Conservation (phyloP, 2,329 filamentous ascomycete genomes). For the Fonsecaea erecta region DNA sequence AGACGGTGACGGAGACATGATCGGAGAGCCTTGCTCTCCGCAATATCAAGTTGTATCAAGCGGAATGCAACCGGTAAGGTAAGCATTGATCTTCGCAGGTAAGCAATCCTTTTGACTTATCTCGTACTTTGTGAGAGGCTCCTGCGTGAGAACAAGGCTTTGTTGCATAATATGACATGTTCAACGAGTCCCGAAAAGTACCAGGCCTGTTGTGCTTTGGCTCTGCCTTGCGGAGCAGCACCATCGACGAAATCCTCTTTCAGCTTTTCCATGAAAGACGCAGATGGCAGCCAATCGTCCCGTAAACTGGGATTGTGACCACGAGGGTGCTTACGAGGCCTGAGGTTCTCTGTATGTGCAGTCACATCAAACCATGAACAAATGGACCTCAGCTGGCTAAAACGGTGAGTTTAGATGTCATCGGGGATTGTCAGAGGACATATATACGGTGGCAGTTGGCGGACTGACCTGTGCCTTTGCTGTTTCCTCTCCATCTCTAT, state of each 20-base stretch:
- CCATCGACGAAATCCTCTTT: conserved; percentile 2
- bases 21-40: background rate
- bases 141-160: conserved; percentile 3
- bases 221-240: background rate
- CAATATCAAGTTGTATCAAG: background rate
- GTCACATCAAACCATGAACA: background rate
- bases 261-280: background rate
- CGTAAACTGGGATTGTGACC: background rate
- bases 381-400: background rate
- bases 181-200: background rate
- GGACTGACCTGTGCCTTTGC: background rate
- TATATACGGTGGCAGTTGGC: conserved; percentile 3
- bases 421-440: background rate
- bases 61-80: background rate
- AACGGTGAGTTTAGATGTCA: background rate
- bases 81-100: conserved; percentile 1
- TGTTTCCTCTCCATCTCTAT: background rate
- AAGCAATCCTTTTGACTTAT: conserved; percentile 10
- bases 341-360: background rate
- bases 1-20: background rate
- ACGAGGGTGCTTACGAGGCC: background rate
- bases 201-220: background rate
- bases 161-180: background rate
- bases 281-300: conserved; percentile 1
- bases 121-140: background rate